Conservation (phyloP, 208 protist genomes). For the Acanthamoeba rhysodes region DNA sequence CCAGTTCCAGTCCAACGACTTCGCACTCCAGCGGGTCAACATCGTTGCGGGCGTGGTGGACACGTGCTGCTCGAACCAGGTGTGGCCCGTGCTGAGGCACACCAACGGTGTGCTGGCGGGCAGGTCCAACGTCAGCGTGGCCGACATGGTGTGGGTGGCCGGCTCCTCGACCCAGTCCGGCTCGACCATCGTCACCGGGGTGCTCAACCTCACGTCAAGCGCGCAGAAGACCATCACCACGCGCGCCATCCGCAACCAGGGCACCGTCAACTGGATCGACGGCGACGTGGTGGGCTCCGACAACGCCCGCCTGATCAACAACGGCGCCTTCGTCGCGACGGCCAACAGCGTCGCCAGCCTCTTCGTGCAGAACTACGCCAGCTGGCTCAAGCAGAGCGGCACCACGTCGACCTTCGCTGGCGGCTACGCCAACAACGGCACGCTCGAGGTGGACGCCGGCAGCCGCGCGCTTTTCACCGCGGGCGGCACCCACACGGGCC, state of each 20-base stretch:
- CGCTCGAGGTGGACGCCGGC: slow-evolving; percentile 34
- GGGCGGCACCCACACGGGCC: slow-evolving; percentile 39
- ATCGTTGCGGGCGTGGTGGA: slow-evolving; percentile 13
- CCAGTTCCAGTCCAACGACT: slow-evolving; percentile 62
- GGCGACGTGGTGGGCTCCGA: slow-evolving; percentile 61
- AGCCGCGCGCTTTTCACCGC: slow-evolving; percentile 26
- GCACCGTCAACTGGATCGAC: slow-evolving; percentile 37
- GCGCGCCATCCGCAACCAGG: slow-evolving; percentile 54
- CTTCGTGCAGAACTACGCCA: slow-evolving; percentile 65
- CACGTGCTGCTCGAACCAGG: slow-evolving; percentile 67
- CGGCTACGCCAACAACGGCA: slow-evolving; percentile 74
- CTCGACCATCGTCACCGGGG: slow-evolving; percentile 52
- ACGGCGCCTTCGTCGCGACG: slow-evolving; percentile 27
- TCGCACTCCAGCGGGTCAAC: not conserved
- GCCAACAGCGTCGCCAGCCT: slow-evolving; percentile 26
- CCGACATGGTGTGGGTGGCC: slow-evolving; percentile 26
- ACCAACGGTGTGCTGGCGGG: slow-evolving; percentile 10
- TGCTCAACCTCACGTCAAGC: slow-evolving; percentile 50
- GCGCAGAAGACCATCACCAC: slow-evolving; percentile 47
- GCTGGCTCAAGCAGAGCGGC: slow-evolving; percentile 52
- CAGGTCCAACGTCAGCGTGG: slow-evolving; percentile 48
- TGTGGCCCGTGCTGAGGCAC: slow-evolving; percentile 24
- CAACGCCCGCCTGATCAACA: slow-evolving; percentile 38
- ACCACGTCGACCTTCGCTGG: slow-evolving; percentile 56
- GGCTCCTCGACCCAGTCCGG: not conserved